A percentile compares a stretch with the other conserved stretches of the same genome.
Conservation (phyloP, 306 rosid species). For the Cicer pinnatifidum region DNA sequence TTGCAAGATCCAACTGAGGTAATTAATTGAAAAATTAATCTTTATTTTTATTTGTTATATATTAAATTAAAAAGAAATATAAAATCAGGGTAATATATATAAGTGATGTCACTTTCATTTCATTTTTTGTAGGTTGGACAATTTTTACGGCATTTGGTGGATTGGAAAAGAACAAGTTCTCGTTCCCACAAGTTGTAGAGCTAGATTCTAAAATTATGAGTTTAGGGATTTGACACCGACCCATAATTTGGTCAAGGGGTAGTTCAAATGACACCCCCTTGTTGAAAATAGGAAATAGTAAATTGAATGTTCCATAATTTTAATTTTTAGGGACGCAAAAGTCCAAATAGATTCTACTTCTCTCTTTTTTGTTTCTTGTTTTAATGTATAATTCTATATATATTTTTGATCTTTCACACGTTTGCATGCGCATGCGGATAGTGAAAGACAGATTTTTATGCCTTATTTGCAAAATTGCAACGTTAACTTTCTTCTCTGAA, state of each 20-base stretch:
- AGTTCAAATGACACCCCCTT: slow-evolving; percentile 39
- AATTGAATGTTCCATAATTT: slow-evolving; percentile 41
- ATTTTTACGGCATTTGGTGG: slow-evolving; percentile 76
- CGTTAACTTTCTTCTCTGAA: slow-evolving; percentile 36
- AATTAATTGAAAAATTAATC: slow-evolving; percentile 14
- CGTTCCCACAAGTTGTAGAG: slow-evolving; percentile 30
- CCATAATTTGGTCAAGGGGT: slow-evolving; percentile 54
- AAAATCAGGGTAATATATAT: too few relatives aligned
- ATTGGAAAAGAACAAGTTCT: slow-evolving; percentile 57
- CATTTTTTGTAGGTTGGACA: slow-evolving; percentile 62
- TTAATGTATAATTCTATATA: not conserved
- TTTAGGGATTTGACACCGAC: slow-evolving; percentile 43
- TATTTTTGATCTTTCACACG: slow-evolving; percentile 44
- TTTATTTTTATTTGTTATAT: not conserved
- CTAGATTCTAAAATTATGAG: slow-evolving; percentile 44
- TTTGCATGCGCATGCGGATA: slow-evolving; percentile 53
- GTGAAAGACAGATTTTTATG: slow-evolving; percentile 51
- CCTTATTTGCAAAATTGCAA: slow-evolving; percentile 25
- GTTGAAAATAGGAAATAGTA: slow-evolving; percentile 42
- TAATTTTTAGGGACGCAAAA: slow-evolving; percentile 42
- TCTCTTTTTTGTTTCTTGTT: not conserved
- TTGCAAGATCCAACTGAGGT: slow-evolving; percentile 93
- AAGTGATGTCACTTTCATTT: not conserved
- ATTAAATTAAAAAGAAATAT: not conserved
- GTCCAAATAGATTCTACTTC: slow-evolving; percentile 43